Base-by-base conservation (phyloP, 1,284 basidiomycete genomes). In the Athelia psychrophila region DNA sequence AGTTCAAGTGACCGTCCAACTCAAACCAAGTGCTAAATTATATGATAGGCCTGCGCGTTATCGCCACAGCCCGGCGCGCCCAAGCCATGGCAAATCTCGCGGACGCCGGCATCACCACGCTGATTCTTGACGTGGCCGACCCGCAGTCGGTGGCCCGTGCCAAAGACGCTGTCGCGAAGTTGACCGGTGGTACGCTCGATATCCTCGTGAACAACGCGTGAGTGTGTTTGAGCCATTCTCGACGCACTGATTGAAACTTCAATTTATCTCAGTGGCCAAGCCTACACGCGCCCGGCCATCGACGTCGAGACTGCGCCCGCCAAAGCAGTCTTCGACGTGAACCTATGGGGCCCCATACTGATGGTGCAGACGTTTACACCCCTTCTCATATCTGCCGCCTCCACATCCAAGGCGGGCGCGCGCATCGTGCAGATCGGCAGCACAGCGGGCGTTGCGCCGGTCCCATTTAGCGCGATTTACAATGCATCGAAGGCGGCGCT, bases 141-240 rank as follows among this genome's bases (percentile, higher is more conserved):
- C 40, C 44, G 13, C 59, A 61, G 9, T 58, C 54, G 24, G 58
- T 70, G 25, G 47, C 48, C 13, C 46, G 47, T 1, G 56, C 52
- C 6, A 49, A 55, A n/a, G 56, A 63, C 18, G 33, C 54, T 12
- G 51, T 70, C n/a, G 47, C 51, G 1, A 47, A 50, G 10, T 16
- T 60, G 15, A 69, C 62, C 1, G 60, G 61, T 5, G 67, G 67
- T 3, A 62, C 50, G 25, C 58, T 71, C 8, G 61, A 71, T 50
- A 56, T 70, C 24, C 56, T 68, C 3, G 62, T 68, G 2, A 68
- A 69, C 53, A 68, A 69, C 53, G 66, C 67, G 67, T 69, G 40
- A 45, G 66, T 44, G 13, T 35, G 38, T n/a, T n/a, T n/a, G n/a
- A n/a, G n/a, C n/a, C n/a, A n/a, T n/a, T 15, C 35, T 24, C 47